phyloP scores from a whole-genome alignment of 352 stramenopile genomes.

The Phytophthora cactorum region DNA sequence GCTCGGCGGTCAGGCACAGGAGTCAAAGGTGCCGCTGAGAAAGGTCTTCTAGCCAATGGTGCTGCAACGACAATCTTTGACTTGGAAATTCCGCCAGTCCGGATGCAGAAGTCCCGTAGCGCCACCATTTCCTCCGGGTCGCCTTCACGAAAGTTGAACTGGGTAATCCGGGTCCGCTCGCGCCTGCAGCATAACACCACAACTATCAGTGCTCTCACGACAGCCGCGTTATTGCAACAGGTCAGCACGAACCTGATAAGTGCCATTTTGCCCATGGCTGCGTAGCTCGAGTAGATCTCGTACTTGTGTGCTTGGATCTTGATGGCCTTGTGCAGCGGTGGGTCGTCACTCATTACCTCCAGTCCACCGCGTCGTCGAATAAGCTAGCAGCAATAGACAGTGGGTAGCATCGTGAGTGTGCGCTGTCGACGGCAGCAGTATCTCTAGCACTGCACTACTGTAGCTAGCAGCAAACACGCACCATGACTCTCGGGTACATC shows the following conservation, averaged over 20 bases:
- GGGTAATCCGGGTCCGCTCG: constrained; percentile 48
- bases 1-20: constrained; percentile 17
- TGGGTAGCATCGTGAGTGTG: background rate
- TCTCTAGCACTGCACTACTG: background rate
- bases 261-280: constrained; percentile 62
- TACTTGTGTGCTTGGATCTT: constrained; percentile 53
- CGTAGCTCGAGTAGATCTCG: constrained; percentile 77
- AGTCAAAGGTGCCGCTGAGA: constrained; percentile 2
- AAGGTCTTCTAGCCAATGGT: constrained; percentile 19
- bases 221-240: background rate
- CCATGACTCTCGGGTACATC: constrained; percentile 44
- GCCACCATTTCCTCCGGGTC: constrained; percentile 46
- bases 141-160: constrained; percentile 71
- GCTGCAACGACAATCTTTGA: constrained; percentile 35
- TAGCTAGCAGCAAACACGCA: constrained; percentile 9
- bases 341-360: constrained; percentile 58
- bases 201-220: background rate
- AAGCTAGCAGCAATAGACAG: constrained; percentile 29
- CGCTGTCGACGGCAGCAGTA: background rate
- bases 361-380: constrained; percentile 61
- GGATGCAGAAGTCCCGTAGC: constrained; percentile 60
- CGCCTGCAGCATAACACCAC: constrained; percentile 34
- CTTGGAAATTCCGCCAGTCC: constrained; percentile 50
- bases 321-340: constrained; percentile 59
- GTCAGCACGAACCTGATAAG: constrained; percentile 58